Conservation (phyloP, 352 stramenopile genomes). For the Pythium folliculosum region DNA sequence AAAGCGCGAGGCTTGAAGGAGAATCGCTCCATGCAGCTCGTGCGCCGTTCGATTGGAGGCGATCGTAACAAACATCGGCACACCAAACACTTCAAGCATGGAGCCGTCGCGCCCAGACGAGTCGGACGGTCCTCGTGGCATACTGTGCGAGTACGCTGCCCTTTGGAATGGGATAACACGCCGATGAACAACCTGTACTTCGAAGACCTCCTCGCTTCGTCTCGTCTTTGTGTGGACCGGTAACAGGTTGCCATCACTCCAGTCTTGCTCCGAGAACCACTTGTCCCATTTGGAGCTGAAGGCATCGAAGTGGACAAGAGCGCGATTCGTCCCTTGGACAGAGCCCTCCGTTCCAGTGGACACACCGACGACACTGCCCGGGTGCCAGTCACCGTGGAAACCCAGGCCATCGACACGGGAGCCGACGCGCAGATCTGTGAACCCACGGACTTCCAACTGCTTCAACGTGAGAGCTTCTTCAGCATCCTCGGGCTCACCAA, state of each 20-base stretch:
- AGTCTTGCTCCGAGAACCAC: conserved; percentile 64
- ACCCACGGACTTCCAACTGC: conserved; percentile 20
- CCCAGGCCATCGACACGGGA: conserved; percentile 61
- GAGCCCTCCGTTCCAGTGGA: conserved; percentile 31
- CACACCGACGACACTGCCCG: conserved; percentile 50
- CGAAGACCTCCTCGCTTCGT: conserved; percentile 57
- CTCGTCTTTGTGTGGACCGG: conserved; percentile 47
- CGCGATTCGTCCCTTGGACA: conserved; percentile 3
- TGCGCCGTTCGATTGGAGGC: conserved; percentile 59
- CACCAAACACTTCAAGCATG: conserved; percentile 58
- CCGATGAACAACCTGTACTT: conserved; percentile 78
- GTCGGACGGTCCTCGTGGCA: not conserved
- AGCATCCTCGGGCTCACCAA: not conserved
- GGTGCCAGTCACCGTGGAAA: conserved; percentile 59
- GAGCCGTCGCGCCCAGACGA: not conserved
- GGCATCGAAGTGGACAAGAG: conserved; percentile 69
- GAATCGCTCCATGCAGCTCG: conserved; percentile 67
- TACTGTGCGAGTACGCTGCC: conserved; percentile 16
- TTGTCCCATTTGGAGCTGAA: conserved; percentile 75
- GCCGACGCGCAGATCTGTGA: conserved; percentile 52
- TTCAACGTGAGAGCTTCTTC: not conserved
- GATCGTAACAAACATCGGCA: conserved; percentile 75
- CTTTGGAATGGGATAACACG: conserved; percentile 29
- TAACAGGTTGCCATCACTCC: conserved; percentile 50
- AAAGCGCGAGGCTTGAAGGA: conserved; percentile 70